Evolutionary conservation across 345 rosid species (phyloP).

Genomic region (Angophora floribunda): DNA sequence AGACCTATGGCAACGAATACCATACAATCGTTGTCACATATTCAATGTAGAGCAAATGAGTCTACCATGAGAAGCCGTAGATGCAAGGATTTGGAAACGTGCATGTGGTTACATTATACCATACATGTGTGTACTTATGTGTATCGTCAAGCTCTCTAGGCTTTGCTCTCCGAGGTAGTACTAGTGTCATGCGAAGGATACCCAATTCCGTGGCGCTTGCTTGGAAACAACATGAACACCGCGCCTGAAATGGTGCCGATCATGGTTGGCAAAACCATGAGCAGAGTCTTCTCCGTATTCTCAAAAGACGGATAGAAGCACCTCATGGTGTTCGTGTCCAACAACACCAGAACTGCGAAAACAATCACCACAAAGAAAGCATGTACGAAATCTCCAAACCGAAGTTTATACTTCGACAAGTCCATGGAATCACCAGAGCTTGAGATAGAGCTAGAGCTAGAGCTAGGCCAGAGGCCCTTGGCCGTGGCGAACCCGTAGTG

Average conservation of each 20-base stretch:
- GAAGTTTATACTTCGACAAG: constrained; percentile 38
- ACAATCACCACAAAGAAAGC: constrained; percentile 39
- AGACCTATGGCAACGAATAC: neutral
- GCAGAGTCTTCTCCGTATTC: constrained; percentile 33
- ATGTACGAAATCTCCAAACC: constrained; percentile 53
- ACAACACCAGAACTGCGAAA: constrained; percentile 41
- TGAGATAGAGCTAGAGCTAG: constrained; percentile 4
- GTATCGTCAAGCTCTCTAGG: neutral
- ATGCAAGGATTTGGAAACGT: neutral
- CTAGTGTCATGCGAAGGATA: constrained; percentile 20
- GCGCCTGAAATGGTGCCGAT: constrained; percentile 41
- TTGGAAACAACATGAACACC: constrained; percentile 56
- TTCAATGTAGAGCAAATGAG: neutral
- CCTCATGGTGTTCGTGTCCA: constrained; percentile 45
- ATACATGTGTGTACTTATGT: neutral
- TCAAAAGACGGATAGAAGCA: constrained; percentile 64
- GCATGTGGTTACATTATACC: neutral
- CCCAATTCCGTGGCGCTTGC: constrained; percentile 65
- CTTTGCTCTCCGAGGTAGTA: neutral
- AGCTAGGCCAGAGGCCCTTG: constrained; percentile 51
- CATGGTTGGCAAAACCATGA: constrained; percentile 56
- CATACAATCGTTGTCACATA: neutral
- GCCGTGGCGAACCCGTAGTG: constrained; percentile 54
- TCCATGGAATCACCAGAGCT: constrained; percentile 19
- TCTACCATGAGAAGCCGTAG: neutral